Conservation (phyloP, 2,329 filamentous ascomycete genomes). For the Laburnicola sp. region DNA sequence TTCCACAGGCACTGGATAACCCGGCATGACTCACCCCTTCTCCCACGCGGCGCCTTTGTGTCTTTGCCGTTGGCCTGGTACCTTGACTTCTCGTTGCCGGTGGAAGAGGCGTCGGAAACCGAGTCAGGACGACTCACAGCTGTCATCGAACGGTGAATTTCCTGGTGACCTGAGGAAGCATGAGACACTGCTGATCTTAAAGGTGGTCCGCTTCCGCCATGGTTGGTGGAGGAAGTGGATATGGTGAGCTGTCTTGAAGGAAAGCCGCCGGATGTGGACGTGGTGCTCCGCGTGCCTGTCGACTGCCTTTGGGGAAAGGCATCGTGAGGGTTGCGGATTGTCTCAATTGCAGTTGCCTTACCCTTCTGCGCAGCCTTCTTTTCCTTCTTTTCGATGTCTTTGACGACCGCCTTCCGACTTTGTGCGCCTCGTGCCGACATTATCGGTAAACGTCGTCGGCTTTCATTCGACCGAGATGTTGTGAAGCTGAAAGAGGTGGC, state of each 20-base stretch:
- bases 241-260: conserved; percentile 33
- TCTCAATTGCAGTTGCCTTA: conserved; percentile 32
- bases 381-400: conserved; percentile 47
- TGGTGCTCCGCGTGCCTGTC: conserved; percentile 20
- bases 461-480: neutral
- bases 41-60: conserved; percentile 43
- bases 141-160: conserved; percentile 22
- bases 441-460: conserved; percentile 2
- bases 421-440: conserved; percentile 48
- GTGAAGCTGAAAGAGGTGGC: neutral
- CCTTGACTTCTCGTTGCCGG: conserved; percentile 37
- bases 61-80: conserved; percentile 45
- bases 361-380: conserved; percentile 41
- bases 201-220: conserved; percentile 21
- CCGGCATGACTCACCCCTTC: conserved; percentile 25
- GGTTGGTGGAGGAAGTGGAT: conserved; percentile 37
- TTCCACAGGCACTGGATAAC: too few species aligned
- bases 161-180: conserved; percentile 23
- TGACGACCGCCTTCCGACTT: conserved; percentile 46
- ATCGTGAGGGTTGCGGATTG: conserved; percentile 28
- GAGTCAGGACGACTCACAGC: conserved; percentile 28
- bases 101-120: conserved; percentile 33
- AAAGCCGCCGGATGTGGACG: conserved; percentile 17
- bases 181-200: conserved; percentile 29
- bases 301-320: conserved; percentile 35